A percentile compares a stretch with the other conserved stretches of the same genome.
These are phyloP conservation scores for Fomitopsis serialis DNA, from an alignment of 768 basidiomycete species.

Conservation along the genomic window DNA sequence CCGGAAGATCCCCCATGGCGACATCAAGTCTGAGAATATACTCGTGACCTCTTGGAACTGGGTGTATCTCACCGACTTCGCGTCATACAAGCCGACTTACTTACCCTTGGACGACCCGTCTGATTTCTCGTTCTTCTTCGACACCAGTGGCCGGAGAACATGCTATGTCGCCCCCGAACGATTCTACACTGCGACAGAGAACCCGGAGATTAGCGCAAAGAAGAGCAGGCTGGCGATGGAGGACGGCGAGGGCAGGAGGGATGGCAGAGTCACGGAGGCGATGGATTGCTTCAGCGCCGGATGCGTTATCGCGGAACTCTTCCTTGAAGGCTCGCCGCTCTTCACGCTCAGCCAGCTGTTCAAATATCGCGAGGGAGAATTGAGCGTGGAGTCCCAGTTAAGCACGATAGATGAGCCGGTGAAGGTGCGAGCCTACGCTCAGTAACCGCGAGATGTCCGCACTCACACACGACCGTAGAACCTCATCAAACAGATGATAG, in stretches of 20 bases:
- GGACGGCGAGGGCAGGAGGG: constrained; percentile 58
- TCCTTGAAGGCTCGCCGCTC: constrained; percentile 87
- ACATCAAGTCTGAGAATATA: constrained; percentile 96
- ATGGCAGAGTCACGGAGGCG: constrained; percentile 83
- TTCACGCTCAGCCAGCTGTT: constrained; percentile 94
- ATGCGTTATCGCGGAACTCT: constrained; percentile 93
- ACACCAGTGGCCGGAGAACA: constrained; percentile 87
- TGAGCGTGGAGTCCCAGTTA: constrained; percentile 68
- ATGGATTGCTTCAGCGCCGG: constrained; percentile 98
- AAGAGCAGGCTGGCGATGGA: constrained; percentile 51
- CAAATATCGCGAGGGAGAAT: constrained; percentile 87
- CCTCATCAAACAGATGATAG: constrained; percentile 88
- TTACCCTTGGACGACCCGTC: constrained; percentile 95
- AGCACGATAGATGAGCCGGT: constrained; percentile 71
- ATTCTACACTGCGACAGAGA: constrained; percentile 74
- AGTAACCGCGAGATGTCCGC: not conserved
- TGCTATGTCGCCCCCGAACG: constrained; percentile 97
- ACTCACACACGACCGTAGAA: constrained; percentile 40
- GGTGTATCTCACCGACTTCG: constrained; percentile 94
- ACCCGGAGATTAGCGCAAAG: constrained; percentile 62
- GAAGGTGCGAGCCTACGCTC: constrained; percentile 47
- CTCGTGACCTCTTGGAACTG: constrained; percentile 96
- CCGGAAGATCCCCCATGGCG: constrained; percentile 91
- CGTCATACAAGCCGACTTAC: constrained; percentile 90
- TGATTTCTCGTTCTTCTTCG: constrained; percentile 97